Evolutionary conservation across 805 yeast species (phyloP).

Genomic region (Schizosaccharomyces cryophilus): DNA sequence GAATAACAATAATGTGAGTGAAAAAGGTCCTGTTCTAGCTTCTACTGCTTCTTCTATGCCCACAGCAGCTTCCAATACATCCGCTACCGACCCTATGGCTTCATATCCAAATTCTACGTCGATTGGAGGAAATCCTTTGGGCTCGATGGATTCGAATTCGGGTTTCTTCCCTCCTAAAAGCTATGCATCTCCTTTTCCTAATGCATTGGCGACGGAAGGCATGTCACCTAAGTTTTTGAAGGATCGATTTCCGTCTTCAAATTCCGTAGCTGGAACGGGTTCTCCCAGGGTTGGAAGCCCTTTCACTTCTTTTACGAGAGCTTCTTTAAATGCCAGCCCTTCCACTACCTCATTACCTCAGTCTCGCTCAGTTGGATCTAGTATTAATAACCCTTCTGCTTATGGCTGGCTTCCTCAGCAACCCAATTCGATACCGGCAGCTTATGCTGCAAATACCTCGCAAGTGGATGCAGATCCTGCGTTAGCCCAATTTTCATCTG

Average conservation of each 20-base stretch:
- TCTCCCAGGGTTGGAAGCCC: background rate
- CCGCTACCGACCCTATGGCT: too few relatives aligned
- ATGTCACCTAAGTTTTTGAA: background rate
- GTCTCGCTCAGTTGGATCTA: background rate
- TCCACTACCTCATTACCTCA: background rate
- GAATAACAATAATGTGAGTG: too few relatives aligned
- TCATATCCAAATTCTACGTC: too few relatives aligned
- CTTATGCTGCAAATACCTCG: too few relatives aligned
- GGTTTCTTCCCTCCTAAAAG: background rate
- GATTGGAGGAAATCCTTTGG: background rate
- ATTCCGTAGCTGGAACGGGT: background rate
- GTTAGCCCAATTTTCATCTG: too few relatives aligned
- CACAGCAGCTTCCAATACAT: too few relatives aligned
- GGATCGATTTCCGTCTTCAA: background rate
- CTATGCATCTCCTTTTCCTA: background rate
- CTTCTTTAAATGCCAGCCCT: background rate
- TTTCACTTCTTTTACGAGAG: background rate
- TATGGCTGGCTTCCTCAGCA: background rate
- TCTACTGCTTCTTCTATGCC: too few relatives aligned
- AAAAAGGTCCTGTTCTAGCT: too few relatives aligned
- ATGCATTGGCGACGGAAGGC: background rate
- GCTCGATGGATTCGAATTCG: background rate
- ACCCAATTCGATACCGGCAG: too few relatives aligned
- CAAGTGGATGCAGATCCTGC: too few relatives aligned
- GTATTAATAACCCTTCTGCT: background rate